phyloP scores from a whole-genome alignment of 1,284 basidiomycete species.

The Moesziomyces parantarcticus region DNA sequence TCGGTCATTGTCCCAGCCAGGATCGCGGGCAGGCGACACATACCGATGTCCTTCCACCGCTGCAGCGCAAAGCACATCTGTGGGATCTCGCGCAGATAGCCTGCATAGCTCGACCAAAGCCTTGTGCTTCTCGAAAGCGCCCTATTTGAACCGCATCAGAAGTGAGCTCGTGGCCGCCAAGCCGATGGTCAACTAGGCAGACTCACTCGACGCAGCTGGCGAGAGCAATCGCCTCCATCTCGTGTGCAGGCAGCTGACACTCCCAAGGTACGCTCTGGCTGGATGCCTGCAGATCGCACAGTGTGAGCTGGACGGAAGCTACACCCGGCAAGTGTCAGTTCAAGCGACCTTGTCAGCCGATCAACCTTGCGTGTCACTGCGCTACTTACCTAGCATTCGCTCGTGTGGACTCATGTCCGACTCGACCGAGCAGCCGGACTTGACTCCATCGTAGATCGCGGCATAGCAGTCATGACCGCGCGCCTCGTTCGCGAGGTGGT shows the following conservation, averaged over 20 bases:
- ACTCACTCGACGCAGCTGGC: slow-evolving; percentile 30
- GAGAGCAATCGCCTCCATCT: not conserved
- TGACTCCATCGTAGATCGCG: slow-evolving; percentile 28
- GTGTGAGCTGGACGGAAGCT: slow-evolving; percentile 29
- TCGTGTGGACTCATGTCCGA: slow-evolving; percentile 18
- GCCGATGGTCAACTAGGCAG: not conserved
- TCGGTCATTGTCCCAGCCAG: not conserved
- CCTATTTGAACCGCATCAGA: slow-evolving; percentile 1
- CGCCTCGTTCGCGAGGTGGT: too few species aligned
- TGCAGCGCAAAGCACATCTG: slow-evolving; percentile 41
- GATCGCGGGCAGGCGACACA: not conserved
- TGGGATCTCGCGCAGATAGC: slow-evolving; percentile 44
- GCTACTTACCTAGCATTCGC: slow-evolving; percentile 24
- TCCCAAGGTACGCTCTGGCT: slow-evolving; percentile 33
- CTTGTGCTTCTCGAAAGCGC: slow-evolving; percentile 36
- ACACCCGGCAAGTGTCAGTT: not conserved
- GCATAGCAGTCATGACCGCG: slow-evolving; percentile 17
- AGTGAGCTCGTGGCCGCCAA: not conserved
- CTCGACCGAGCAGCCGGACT: slow-evolving; percentile 8
- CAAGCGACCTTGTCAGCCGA: not conserved
- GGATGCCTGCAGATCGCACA: slow-evolving; percentile 31
- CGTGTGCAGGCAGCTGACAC: slow-evolving; percentile 7
- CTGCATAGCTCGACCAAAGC: slow-evolving; percentile 48
- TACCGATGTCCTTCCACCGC: slow-evolving; percentile 37
- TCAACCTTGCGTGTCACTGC: not conserved